A percentile compares a stretch with the other conserved stretches of the same genome.
Evolutionary conservation across 768 basidiomycete species (phyloP).

Genomic region (Trametes cinnabarina): DNA sequence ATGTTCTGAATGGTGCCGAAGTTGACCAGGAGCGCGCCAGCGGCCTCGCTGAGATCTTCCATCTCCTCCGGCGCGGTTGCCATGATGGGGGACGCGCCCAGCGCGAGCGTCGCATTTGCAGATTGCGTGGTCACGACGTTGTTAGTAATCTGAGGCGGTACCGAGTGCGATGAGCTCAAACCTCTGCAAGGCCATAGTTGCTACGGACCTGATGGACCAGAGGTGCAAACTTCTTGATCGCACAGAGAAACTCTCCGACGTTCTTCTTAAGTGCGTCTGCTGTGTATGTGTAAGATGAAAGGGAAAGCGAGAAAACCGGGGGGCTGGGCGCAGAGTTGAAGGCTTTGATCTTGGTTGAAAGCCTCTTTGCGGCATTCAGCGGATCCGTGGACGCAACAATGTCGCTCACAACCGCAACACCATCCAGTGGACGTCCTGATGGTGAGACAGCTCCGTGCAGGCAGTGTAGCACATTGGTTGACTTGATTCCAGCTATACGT

Average conservation of each 20-base stretch:
- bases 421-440: slow-evolving; percentile 61
- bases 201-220: slow-evolving; percentile 73
- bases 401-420: slow-evolving; percentile 87
- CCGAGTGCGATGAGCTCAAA: background rate
- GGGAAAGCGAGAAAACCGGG: slow-evolving; percentile 23
- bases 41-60: slow-evolving; percentile 66
- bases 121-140: slow-evolving; percentile 86
- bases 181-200: too few species aligned
- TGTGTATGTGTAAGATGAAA: slow-evolving; percentile 23
- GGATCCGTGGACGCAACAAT: slow-evolving; percentile 71
- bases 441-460: slow-evolving; percentile 67
- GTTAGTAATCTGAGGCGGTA: slow-evolving; percentile 71
- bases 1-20: slow-evolving; percentile 77
- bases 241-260: slow-evolving; percentile 49
- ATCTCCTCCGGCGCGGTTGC: slow-evolving; percentile 82
- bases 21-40: slow-evolving; percentile 76
- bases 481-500: slow-evolving; percentile 78
- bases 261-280: slow-evolving; percentile 38
- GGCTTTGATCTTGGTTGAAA: slow-evolving; percentile 42
- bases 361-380: slow-evolving; percentile 43
- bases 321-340: slow-evolving; percentile 35
- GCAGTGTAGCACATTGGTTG: slow-evolving; percentile 69
- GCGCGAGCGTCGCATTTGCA: slow-evolving; percentile 83
- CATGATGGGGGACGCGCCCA: slow-evolving; percentile 94
- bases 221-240: slow-evolving; percentile 55